Evolutionary conservation across 768 basidiomycete species (phyloP), one percentile per base, ranked within the genome.

Genomic region (Hypholoma fasciculare): DNA sequence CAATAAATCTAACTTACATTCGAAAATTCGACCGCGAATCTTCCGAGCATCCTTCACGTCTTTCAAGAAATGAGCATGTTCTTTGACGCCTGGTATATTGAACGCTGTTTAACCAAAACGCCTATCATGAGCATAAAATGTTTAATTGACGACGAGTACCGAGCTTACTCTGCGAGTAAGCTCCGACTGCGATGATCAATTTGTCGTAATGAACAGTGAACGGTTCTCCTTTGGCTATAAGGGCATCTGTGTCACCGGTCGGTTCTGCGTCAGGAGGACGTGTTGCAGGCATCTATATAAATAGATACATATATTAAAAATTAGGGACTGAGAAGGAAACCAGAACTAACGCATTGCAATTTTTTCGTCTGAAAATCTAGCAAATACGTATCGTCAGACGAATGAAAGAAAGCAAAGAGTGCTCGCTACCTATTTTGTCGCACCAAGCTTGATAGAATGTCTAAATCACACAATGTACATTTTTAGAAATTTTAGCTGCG

Each of bases 131-230:
- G 34, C 63, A 36, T 49, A 53, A 63, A 4, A 58, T 34, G 48
- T 27, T 16, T 39, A 38, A 42, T 17, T 56, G 27, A 47, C 20
- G 20, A 52, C 26, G 3, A 4, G 34, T 52, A 52, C 8, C 48
- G 4, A 49, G 63, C 82, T 51, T 65, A 91, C 92, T 94, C 69
- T 94, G 91, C 2, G 83, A 85, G 72, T 94, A 94, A 47, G 90
- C 89, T 2, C 94, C 94, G 1, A 92, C 92, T 7, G 90, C 86
- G 49, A 96, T 85, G 54, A 95, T 84, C 12, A 95, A 79, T 68
- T 90, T 92, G 71, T 95, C 92, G 66, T 90, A 94, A 17, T 73
- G 71, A 44, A 94, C 49, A 8, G 79, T 76, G 69, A 90, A 93
- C 7, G 78, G 55, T 27, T 55, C 56, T 5, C 49, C 49, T 19